These are phyloP conservation scores for Ramaria rubella DNA, from an alignment of 768 basidiomycete genomes.

Conservation along the genomic window DNA sequence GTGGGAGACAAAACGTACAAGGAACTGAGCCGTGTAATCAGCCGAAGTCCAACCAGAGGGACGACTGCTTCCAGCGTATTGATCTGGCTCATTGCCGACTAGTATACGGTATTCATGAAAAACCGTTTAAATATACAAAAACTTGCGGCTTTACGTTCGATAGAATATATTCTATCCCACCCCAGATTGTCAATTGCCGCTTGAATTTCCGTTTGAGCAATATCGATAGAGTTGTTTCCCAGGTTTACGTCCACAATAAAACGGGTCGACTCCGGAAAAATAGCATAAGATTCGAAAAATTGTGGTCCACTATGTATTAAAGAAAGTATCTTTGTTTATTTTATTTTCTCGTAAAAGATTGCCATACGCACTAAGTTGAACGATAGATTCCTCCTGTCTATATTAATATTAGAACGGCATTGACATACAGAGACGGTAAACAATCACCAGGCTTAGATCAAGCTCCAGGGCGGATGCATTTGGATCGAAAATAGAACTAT, in stretches of 20 bases:
- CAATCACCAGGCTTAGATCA: slow-evolving; percentile 19
- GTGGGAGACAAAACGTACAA: slow-evolving; percentile 12
- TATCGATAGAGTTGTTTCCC: slow-evolving; percentile 24
- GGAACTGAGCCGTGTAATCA: slow-evolving; percentile 21
- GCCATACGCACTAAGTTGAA: slow-evolving; percentile 21
- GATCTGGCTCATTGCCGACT: slow-evolving; percentile 25
- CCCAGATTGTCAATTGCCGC: slow-evolving; percentile 22
- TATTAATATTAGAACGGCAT: neutral
- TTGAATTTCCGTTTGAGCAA: slow-evolving; percentile 21
- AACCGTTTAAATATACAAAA: neutral
- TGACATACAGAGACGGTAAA: neutral
- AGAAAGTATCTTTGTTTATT: too few relatives aligned
- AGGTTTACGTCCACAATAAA: slow-evolving; percentile 26
- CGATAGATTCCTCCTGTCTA: slow-evolving; percentile 25
- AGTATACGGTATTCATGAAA: neutral
- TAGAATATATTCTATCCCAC: slow-evolving; percentile 19
- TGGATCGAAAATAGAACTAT: slow-evolving; percentile 21
- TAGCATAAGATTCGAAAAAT: slow-evolving; percentile 21
- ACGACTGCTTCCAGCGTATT: slow-evolving; percentile 19
- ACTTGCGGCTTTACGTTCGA: slow-evolving; percentile 20
- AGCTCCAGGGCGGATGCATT: slow-evolving; percentile 18
- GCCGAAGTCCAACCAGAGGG: slow-evolving; percentile 18
- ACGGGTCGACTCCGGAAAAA: slow-evolving; percentile 20
- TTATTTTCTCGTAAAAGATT: neutral
- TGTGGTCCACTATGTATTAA: slow-evolving; percentile 19